Conservation (phyloP, 768 basidiomycete genomes). For the Crucibulum laeve region DNA sequence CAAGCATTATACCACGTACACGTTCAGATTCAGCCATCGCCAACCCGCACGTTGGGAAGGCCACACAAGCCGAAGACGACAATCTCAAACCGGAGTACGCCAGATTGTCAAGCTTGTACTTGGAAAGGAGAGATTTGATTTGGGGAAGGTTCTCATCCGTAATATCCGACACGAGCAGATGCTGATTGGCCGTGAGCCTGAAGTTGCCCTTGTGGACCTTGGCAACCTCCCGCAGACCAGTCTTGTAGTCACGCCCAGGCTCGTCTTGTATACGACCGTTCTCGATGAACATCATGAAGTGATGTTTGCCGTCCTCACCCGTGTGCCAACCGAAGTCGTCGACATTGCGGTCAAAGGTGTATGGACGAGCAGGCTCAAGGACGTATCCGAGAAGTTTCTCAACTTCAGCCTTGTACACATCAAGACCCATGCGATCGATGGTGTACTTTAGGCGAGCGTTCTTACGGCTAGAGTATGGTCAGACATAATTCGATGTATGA, state of each 20-base stretch:
- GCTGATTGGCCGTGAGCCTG: slow-evolving; percentile 94
- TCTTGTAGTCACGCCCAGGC: slow-evolving; percentile 86
- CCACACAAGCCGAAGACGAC: slow-evolving; percentile 93
- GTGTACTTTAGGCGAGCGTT: slow-evolving; percentile 96
- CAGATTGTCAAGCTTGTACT: slow-evolving; percentile 90
- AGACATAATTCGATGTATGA: neutral
- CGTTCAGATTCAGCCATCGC: slow-evolving; percentile 53
- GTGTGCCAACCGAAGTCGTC: slow-evolving; percentile 95
- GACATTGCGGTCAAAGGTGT: slow-evolving; percentile 80
- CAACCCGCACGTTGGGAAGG: slow-evolving; percentile 89
- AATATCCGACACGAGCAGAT: slow-evolving; percentile 84
- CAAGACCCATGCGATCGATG: slow-evolving; percentile 90
- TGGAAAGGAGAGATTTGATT: slow-evolving; percentile 75
- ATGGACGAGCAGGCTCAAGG: slow-evolving; percentile 71
- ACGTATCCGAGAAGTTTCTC: slow-evolving; percentile 83
- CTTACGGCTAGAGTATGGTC: slow-evolving; percentile 46
- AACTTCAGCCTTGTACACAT: slow-evolving; percentile 82
- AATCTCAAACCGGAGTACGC: slow-evolving; percentile 74
- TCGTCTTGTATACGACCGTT: slow-evolving; percentile 98
- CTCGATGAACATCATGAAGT: slow-evolving; percentile 94
- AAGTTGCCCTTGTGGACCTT: slow-evolving; percentile 92
- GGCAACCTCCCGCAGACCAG: slow-evolving; percentile 88
- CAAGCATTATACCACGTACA: slow-evolving; percentile 23
- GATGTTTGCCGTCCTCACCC: slow-evolving; percentile 83
- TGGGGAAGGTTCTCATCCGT: slow-evolving; percentile 62